Evolutionary conservation across 2,329 filamentous ascomycete species (phyloP).

Genomic region (Pseudogymnoascus sp.): DNA sequence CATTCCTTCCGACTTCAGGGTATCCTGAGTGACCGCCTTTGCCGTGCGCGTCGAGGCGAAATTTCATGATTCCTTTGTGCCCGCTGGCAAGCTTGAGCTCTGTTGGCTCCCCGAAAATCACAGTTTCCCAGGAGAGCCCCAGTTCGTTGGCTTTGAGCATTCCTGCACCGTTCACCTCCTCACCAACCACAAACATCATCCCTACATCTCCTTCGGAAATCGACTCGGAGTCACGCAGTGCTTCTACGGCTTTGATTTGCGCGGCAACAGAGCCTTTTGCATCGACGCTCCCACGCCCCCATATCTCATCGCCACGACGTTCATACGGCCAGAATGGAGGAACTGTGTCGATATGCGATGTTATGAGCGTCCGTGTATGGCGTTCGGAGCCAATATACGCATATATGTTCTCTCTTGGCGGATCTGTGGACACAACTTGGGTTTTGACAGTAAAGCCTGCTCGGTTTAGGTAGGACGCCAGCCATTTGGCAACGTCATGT

Average conservation of each 20-base stretch:
- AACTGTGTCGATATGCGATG: slow-evolving; percentile 58
- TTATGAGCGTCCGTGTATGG: slow-evolving; percentile 43
- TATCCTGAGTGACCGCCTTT: slow-evolving; percentile 85
- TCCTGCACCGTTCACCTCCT: slow-evolving; percentile 73
- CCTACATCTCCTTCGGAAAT: slow-evolving; percentile 44
- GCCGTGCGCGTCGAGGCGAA: slow-evolving; percentile 60
- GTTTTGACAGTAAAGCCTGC: slow-evolving; percentile 55
- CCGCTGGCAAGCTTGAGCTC: slow-evolving; percentile 80
- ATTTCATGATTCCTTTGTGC: slow-evolving; percentile 76
- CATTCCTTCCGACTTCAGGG: slow-evolving; percentile 78
- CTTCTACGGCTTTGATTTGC: slow-evolving; percentile 59
- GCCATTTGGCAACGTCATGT: slow-evolving; percentile 47
- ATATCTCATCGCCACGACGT: slow-evolving; percentile 42
- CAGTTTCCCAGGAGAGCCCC: slow-evolving; percentile 49
- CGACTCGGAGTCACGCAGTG: slow-evolving; percentile 37
- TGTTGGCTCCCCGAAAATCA: slow-evolving; percentile 90
- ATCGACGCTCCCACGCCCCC: slow-evolving; percentile 67
- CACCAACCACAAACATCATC: slow-evolving; percentile 66
- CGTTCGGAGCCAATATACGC: slow-evolving; percentile 45
- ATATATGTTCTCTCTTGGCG: slow-evolving; percentile 46
- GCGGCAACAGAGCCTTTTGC: slow-evolving; percentile 64
- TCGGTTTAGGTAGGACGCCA: slow-evolving; percentile 46
- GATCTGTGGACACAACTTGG: slow-evolving; percentile 35
- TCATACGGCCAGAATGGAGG: slow-evolving; percentile 40
- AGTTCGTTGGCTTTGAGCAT: slow-evolving; percentile 56